Evolutionary conservation across 2,329 filamentous ascomycete genomes (phyloP).

Genomic region (Fusarium coffeatum): DNA sequence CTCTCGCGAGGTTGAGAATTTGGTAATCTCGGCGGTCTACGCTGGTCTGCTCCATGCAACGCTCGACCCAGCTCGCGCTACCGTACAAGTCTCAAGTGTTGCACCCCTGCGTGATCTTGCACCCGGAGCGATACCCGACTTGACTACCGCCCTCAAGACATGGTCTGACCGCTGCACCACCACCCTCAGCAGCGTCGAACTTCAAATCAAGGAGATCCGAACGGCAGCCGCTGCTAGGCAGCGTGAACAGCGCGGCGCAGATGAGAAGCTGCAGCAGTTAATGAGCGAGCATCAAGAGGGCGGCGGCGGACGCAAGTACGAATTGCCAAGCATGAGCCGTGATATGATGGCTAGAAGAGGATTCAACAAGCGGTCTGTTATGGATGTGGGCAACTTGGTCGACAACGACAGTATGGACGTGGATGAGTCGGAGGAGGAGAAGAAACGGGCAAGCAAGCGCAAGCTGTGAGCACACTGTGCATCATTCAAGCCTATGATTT

Average conservation of each 20-base stretch:
- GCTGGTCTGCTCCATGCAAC: conserved; percentile 83
- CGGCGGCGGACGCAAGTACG: conserved; percentile 50
- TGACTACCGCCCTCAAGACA: conserved; percentile 74
- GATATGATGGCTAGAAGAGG: conserved; percentile 45
- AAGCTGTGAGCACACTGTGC: conserved; percentile 57
- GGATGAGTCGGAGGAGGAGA: conserved; percentile 64
- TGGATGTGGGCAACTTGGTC: conserved; percentile 57
- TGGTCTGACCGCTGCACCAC: conserved; percentile 84
- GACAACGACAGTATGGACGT: conserved; percentile 67
- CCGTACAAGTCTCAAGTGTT: conserved; percentile 82
- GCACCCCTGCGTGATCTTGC: conserved; percentile 87
- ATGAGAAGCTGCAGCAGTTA: conserved; percentile 61
- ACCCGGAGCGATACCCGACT: conserved; percentile 75
- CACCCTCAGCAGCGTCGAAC: conserved; percentile 80
- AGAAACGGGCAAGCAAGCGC: conserved; percentile 64
- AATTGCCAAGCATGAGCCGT: conserved; percentile 34
- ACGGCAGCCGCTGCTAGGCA: conserved; percentile 65
- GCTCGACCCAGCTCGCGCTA: conserved; percentile 80
- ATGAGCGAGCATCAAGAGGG: conserved; percentile 59
- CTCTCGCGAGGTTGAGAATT: conserved; percentile 79
- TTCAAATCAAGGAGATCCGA: conserved; percentile 76
- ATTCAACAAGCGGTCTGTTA: conserved; percentile 53
- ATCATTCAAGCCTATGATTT: neutral
- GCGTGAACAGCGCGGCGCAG: conserved; percentile 60
- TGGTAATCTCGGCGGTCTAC: conserved; percentile 90